Percentiles rank a stretch among this genome's conserved stretches.
These are phyloP conservation scores for Pseudovirgaria hyperparasitica DNA, from an alignment of 2,329 filamentous ascomycete species.

Conservation along the genomic window DNA sequence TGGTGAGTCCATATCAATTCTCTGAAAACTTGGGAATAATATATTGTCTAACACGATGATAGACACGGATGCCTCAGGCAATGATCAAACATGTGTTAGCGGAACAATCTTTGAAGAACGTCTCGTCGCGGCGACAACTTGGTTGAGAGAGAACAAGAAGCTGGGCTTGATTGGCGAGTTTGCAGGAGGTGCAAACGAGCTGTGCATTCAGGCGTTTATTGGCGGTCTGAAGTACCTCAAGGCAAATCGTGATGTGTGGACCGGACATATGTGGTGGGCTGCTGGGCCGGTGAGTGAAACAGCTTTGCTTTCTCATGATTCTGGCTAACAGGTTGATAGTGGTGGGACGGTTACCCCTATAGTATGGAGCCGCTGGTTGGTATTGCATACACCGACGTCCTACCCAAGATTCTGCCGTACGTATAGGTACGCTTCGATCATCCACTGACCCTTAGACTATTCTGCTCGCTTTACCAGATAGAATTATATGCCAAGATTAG, in stretches of 20 bases:
- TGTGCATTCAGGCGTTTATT: conserved; percentile 37
- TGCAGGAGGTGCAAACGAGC: conserved; percentile 37
- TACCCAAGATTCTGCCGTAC: conserved; percentile 24
- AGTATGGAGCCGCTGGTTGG: conserved; percentile 37
- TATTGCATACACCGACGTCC: conserved; percentile 23
- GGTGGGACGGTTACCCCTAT: conserved; percentile 35
- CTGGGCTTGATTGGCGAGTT: conserved; percentile 42
- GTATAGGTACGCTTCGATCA: too few relatives aligned
- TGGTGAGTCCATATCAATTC: too few relatives aligned
- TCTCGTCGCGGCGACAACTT: conserved; percentile 37
- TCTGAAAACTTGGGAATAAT: too few relatives aligned
- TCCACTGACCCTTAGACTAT: too few relatives aligned
- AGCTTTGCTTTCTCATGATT: conserved; percentile 1
- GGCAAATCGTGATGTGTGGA: conserved; percentile 40
- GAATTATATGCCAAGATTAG: too few relatives aligned
- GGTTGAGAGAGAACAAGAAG: conserved; percentile 42
- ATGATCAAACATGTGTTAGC: conserved; percentile 36
- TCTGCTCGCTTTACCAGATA: too few relatives aligned
- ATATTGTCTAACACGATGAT: too few relatives aligned
- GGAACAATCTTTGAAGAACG: conserved; percentile 42
- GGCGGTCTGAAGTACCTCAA: conserved; percentile 37
- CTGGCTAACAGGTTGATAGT: neutral
- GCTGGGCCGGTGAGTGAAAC: conserved; percentile 36
- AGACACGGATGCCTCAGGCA: conserved; percentile 44
- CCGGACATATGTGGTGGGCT: conserved; percentile 41